Evolutionary conservation across 1,139 yeast species (phyloP).

Genomic region (Zhuliangozyma parablackwelliae): DNA sequence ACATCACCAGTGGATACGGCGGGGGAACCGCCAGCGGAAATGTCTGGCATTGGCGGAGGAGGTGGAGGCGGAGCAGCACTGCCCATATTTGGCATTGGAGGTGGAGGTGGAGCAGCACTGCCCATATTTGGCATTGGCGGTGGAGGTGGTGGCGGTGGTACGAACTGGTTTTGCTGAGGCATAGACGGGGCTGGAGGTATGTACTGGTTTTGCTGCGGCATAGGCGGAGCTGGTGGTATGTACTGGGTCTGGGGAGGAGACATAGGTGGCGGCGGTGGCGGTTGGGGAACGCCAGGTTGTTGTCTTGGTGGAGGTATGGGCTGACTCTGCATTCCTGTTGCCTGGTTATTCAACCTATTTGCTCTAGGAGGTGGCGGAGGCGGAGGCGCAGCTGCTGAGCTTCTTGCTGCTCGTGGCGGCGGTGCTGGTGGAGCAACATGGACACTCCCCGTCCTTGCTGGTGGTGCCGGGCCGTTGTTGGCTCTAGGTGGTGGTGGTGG

Average conservation of each 20-base stretch:
- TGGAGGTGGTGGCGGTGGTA: conserved; percentile 18
- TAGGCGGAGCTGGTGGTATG: conserved; percentile 12
- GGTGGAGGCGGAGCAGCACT: conserved; percentile 24
- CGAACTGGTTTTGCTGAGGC: conserved; percentile 1
- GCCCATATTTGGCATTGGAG: conserved; percentile 25
- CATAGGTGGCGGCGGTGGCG: conserved; percentile 16
- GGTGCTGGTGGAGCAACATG: conserved; percentile 15
- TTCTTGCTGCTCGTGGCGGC: conserved; percentile 10
- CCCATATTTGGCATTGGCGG: conserved; percentile 26
- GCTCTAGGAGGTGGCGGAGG: conserved; percentile 33
- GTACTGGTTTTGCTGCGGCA: conserved; percentile 1
- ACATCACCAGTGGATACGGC: conserved; percentile 41
- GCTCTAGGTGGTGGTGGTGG: not conserved
- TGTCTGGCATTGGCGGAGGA: conserved; percentile 29
- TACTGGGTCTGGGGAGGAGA: conserved; percentile 13
- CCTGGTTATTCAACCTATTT: conserved; percentile 2
- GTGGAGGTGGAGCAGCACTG: conserved; percentile 19
- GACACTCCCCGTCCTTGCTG: conserved; percentile 2
- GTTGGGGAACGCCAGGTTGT: conserved; percentile 2
- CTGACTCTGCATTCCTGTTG: conserved; percentile 1
- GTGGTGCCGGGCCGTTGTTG: conserved; percentile 3
- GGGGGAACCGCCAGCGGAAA: conserved; percentile 7
- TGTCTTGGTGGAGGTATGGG: conserved; percentile 9
- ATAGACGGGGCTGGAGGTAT: conserved; percentile 11
- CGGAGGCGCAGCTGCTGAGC: conserved; percentile 14